These are phyloP conservation scores for Colletotrichum zoysiae DNA, from an alignment of 2,329 filamentous ascomycete genomes.

Conservation along the genomic window DNA sequence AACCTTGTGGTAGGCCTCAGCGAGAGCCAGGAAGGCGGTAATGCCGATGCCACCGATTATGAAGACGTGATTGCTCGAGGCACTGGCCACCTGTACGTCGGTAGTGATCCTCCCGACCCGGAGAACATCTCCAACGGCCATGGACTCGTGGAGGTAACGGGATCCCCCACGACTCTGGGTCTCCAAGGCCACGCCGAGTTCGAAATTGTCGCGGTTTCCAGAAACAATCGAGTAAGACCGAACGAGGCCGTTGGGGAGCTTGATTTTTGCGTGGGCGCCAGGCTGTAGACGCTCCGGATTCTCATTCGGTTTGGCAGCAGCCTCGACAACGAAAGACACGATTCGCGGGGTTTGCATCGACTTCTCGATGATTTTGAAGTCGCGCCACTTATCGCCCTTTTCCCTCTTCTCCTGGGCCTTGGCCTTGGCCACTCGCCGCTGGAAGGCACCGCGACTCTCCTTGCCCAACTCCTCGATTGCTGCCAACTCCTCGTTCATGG, in stretches of 20 bases:
- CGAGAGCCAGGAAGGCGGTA: conserved; percentile 70
- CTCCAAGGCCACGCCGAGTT: conserved; percentile 70
- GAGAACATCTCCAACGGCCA: conserved; percentile 62
- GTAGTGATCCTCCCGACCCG: conserved; percentile 64
- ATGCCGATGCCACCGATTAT: conserved; percentile 75
- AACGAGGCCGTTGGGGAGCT: conserved; percentile 67
- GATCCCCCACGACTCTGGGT: conserved; percentile 71
- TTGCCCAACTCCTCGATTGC: conserved; percentile 63
- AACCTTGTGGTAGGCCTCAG: conserved; percentile 57
- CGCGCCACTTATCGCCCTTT: conserved; percentile 55
- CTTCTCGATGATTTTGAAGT: conserved; percentile 63
- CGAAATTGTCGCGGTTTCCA: conserved; percentile 63
- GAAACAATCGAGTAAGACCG: conserved; percentile 72
- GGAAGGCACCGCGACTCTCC: conserved; percentile 63
- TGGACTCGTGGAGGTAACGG: conserved; percentile 64
- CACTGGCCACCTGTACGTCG: conserved; percentile 58
- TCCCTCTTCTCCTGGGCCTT: conserved; percentile 47
- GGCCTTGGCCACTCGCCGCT: conserved; percentile 63
- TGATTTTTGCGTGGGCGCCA: conserved; percentile 69
- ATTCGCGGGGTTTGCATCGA: conserved; percentile 64
- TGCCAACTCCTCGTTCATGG: conserved; percentile 65
- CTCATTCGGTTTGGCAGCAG: conserved; percentile 51
- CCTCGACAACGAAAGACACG: conserved; percentile 65
- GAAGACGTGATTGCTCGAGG: conserved; percentile 71
- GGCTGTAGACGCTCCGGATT: conserved; percentile 48